phyloP scores from a whole-genome alignment of 768 basidiomycete genomes.

The Paxillus involutus region DNA sequence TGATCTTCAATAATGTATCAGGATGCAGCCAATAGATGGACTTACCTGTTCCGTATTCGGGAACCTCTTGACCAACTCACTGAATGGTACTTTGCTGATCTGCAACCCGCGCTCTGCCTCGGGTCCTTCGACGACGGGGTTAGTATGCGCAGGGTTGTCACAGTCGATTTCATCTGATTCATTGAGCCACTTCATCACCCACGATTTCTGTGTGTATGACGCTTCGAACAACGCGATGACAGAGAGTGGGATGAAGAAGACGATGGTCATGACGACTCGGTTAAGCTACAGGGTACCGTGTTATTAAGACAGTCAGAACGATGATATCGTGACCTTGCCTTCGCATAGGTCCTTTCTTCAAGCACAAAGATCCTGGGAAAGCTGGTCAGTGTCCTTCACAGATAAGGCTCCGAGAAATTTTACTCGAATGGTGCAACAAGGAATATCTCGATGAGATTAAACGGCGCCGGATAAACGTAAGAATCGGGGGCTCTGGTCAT shows the following conservation, averaged over 20 bases:
- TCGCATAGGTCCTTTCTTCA: constrained; percentile 55
- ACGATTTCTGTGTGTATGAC: constrained; percentile 53
- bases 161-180: constrained; percentile 58
- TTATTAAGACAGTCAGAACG: constrained; percentile 1
- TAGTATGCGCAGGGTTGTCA: constrained; percentile 50
- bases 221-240: constrained; percentile 74
- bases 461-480: constrained; percentile 86
- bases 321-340: constrained; percentile 33
- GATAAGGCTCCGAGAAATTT: constrained; percentile 26
- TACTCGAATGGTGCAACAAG: constrained; percentile 87
- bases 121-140: constrained; percentile 62
- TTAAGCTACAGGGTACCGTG: constrained; percentile 53
- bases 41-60: constrained; percentile 72
- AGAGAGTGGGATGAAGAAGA: constrained; percentile 83
- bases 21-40: constrained; percentile 7
- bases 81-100: constrained; percentile 72
- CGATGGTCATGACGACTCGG: constrained; percentile 66
- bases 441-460: constrained; percentile 83
- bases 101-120: constrained; percentile 53
- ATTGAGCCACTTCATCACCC: constrained; percentile 70
- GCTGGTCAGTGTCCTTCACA: constrained; percentile 1
- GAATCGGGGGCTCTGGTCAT: constrained; percentile 87
- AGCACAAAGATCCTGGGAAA: constrained; percentile 44
- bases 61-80: constrained; percentile 66
- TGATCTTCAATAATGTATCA: constrained; percentile 4